Evolutionary conservation across 768 basidiomycete genomes (phyloP).

Genomic region (Gymnopilus junonius): DNA sequence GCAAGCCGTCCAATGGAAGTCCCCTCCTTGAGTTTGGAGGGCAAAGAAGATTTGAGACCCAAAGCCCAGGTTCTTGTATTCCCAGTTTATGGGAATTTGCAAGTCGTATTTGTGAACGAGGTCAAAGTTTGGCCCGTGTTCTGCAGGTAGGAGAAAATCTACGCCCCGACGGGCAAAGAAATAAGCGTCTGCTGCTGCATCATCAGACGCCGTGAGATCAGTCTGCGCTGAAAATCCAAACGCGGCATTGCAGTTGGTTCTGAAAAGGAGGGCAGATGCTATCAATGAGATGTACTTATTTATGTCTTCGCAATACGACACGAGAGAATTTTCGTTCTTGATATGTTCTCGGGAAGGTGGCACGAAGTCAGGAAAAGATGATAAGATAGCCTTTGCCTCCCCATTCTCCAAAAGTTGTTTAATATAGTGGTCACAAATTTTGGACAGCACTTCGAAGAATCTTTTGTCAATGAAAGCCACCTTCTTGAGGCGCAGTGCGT

Average conservation of each 20-base stretch:
- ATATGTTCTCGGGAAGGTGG: background rate
- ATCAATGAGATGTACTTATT: background rate
- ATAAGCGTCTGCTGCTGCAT: background rate
- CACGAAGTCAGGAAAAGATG: background rate
- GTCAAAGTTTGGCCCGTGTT: background rate
- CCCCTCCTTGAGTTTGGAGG: background rate
- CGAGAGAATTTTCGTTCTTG: background rate
- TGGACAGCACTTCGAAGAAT: background rate
- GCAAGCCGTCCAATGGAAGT: slow-evolving; percentile 1
- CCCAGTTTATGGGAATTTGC: background rate
- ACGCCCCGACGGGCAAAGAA: background rate
- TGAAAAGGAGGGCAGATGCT: background rate
- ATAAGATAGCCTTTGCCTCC: background rate
- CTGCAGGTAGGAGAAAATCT: background rate
- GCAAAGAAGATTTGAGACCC: background rate
- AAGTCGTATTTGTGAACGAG: background rate
- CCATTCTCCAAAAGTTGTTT: too few species aligned
- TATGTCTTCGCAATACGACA: background rate
- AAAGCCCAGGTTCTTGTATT: slow-evolving; percentile 8
- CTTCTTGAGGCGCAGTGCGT: background rate
- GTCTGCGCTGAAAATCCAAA: background rate
- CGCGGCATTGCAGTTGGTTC: background rate
- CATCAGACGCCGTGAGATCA: background rate
- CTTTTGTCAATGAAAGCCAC: background rate
- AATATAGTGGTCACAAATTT: background rate